These are phyloP conservation scores for Cetradonia linearis DNA, from an alignment of 495 filamentous ascomycete genomes.

Conservation along the genomic window DNA sequence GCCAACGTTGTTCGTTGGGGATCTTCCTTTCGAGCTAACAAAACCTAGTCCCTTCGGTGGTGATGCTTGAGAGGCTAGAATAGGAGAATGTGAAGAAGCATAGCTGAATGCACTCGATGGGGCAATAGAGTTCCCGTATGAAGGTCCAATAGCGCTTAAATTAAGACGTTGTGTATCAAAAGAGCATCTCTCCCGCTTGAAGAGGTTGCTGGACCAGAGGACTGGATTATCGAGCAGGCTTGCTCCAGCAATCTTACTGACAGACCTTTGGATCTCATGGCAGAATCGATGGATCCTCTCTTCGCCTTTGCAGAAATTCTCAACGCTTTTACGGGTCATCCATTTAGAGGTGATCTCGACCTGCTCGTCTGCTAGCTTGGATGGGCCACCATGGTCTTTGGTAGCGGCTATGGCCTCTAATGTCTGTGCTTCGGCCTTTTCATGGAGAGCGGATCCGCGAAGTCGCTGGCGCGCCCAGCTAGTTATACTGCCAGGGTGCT, in stretches of 20 bases:
- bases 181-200: constrained; percentile 62
- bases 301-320: constrained; percentile 93
- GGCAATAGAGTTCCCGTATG: background rate
- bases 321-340: constrained; percentile 69
- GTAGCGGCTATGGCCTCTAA: constrained; percentile 78
- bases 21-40: constrained; percentile 1
- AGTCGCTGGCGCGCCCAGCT: constrained; percentile 25
- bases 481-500: constrained; percentile 31
- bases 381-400: constrained; percentile 76
- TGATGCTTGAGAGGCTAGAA: background rate
- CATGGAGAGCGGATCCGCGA: constrained; percentile 16
- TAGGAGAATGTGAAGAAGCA: constrained; percentile 1
- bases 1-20: constrained; percentile 1
- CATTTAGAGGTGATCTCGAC: constrained; percentile 77
- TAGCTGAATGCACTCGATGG: background rate
- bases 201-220: constrained; percentile 86
- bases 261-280: constrained; percentile 77
- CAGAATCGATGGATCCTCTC: constrained; percentile 93
- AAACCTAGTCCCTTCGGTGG: background rate
- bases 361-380: constrained; percentile 95
- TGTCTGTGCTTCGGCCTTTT: constrained; percentile 63
- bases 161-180: constrained; percentile 54
- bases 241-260: constrained; percentile 78
- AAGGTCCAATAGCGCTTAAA: background rate
- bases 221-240: constrained; percentile 80